Base-by-base conservation (phyloP, 129 eudicot genomes). In the Dittrichia graveolens region DNA sequence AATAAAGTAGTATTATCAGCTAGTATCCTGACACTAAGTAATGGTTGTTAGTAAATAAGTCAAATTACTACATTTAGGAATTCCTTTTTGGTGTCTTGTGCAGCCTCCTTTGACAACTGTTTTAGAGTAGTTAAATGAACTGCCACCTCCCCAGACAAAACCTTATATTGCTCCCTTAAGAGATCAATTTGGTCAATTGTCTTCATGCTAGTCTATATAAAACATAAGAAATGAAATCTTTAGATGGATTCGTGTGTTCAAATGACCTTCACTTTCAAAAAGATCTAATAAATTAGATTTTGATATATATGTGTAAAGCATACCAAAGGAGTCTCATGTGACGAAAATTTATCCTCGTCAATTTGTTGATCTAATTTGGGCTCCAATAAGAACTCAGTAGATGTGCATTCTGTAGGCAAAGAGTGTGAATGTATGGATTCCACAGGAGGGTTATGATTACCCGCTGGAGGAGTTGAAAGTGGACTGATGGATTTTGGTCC, bases 381-480 rank as follows among this genome's bases (percentile, higher is more conserved):
- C 78, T 86, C 91, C 14, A 80, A 74, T 38, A 85, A 76, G 77
- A 67, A 87, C 53, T 84, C 93, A 3, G 77, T 85, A 53, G 95
- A 83, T 52, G 90, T 81, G 72, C 82, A 77, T 75, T 89, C 97
- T 46, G 87, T 54, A 16, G 77, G 88, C 69, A 86, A 62, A 75
- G 94, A 85, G 72, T 81, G 90, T 59, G 95, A 89, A 76, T 71
- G 80, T 81, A 86, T 79, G 60, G 92, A 80, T 77, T 90, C 96
- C 53, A 61, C 37, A 44, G 70, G 89, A 46, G 74, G 77, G 78
- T 85, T 85, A 52, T 67, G 74, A 53, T 86, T 89, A 61, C 80
- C 88, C 74, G 86, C 94, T 59, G 77, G 57, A 53, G 99, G 99
- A 53, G 99, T 94, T 79, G 99, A 94, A 62, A 91, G 85, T 44